Percentiles rank a stretch among this genome's conserved stretches.
Conservation (phyloP, 371 early-diverging fungal genomes). For the Coelomomyces lativittatus region DNA sequence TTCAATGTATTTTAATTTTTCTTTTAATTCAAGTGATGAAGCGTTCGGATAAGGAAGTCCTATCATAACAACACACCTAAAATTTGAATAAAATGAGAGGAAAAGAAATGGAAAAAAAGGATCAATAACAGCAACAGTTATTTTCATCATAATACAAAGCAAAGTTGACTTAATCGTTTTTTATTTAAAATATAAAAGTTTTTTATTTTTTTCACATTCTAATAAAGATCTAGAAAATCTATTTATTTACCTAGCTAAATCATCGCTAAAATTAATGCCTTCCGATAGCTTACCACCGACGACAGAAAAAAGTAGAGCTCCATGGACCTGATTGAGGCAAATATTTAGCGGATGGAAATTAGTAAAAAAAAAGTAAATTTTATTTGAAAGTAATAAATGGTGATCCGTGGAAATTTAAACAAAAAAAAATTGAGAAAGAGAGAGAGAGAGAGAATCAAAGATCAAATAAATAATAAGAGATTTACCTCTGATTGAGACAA, state of each 20-base stretch:
- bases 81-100: neutral
- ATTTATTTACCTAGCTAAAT: slow-evolving; percentile 46
- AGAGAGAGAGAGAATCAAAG: neutral
- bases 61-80: slow-evolving; percentile 61
- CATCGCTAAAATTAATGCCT: slow-evolving; percentile 89
- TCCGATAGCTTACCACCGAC: slow-evolving; percentile 95
- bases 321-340: too few relatives aligned
- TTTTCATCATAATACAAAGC: too few relatives aligned
- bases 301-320: slow-evolving; percentile 77
- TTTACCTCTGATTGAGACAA: slow-evolving; percentile 4
- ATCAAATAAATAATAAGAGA: neutral
- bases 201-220: neutral
- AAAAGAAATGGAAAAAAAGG: neutral
- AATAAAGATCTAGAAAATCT: too few relatives aligned
- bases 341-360: too few relatives aligned
- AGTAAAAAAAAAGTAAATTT: too few relatives aligned
- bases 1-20: slow-evolving; percentile 53
- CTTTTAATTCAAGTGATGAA: slow-evolving; percentile 43
- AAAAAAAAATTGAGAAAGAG: neutral
- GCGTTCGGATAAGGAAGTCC: slow-evolving; percentile 74
- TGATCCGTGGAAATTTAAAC: too few relatives aligned
- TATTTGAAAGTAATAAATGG: too few relatives aligned
- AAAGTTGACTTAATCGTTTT: too few relatives aligned
- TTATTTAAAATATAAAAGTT: neutral
- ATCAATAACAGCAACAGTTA: neutral